phyloP scores from a whole-genome alignment of 169 alveolate genomes.

The Theileria orientalis region DNA sequence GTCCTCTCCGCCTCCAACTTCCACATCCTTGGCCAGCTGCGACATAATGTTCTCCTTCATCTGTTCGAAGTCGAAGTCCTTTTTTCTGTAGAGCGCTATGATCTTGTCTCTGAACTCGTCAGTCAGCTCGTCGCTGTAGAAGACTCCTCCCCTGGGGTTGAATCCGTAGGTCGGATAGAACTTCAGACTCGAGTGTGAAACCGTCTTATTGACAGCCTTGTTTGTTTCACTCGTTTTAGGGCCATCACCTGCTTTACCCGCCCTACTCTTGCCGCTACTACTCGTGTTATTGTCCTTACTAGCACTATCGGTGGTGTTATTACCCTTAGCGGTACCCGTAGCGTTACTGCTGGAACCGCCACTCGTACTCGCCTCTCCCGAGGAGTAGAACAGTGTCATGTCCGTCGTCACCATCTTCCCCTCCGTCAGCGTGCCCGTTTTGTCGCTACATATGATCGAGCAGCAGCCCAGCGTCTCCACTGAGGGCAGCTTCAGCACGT shows the following conservation, averaged over 20 bases:
- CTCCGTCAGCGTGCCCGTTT: slow-evolving; percentile 97
- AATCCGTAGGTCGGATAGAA: slow-evolving; percentile 88
- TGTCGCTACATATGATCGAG: slow-evolving; percentile 95
- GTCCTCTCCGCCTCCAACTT: not conserved
- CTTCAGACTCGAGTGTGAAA: slow-evolving; percentile 86
- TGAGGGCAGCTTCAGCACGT: slow-evolving; percentile 92
- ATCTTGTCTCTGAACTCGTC: not conserved
- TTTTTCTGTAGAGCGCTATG: not conserved
- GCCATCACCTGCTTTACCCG: slow-evolving; percentile 68
- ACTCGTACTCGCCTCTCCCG: slow-evolving; percentile 16
- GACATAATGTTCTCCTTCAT: not conserved
- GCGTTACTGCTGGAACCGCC: not conserved
- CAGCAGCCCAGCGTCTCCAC: slow-evolving; percentile 98
- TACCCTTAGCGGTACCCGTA: not conserved
- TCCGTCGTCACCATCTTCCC: slow-evolving; percentile 91
- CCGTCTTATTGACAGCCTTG: slow-evolving; percentile 57
- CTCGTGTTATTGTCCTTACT: not conserved
- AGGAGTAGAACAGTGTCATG: slow-evolving; percentile 75
- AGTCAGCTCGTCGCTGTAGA: not conserved
- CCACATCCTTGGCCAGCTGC: not conserved
- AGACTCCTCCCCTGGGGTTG: slow-evolving; percentile 18
- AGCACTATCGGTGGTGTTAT: not conserved
- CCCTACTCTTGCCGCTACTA: slow-evolving; percentile 23
- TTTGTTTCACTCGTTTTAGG: not conserved
- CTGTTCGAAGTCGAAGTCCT: not conserved